Percentiles rank a stretch among this genome's conserved stretches.
These are phyloP conservation scores for Colletotrichum kahawae DNA, from an alignment of 2,329 filamentous ascomycete species.

Conservation along the genomic window DNA sequence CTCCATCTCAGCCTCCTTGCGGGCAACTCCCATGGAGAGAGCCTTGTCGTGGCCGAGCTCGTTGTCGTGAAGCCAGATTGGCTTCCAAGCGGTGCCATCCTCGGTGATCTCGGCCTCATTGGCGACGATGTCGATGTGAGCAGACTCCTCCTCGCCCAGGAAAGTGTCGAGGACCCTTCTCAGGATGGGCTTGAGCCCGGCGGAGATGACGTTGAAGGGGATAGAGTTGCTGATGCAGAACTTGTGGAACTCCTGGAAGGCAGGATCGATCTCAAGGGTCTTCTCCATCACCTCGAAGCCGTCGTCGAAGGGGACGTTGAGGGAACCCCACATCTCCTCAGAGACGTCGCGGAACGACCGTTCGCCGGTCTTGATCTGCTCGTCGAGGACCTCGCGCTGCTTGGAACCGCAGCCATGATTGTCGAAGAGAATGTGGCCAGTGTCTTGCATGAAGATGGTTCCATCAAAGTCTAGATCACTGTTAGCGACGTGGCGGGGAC, in stretches of 20 bases:
- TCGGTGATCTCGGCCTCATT: slow-evolving; percentile 67
- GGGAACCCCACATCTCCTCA: slow-evolving; percentile 73
- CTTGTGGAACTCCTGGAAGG: slow-evolving; percentile 67
- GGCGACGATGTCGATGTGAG: slow-evolving; percentile 69
- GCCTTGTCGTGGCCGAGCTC: slow-evolving; percentile 73
- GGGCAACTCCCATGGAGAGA: slow-evolving; percentile 65
- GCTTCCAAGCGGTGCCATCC: slow-evolving; percentile 67
- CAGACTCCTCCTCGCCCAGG: slow-evolving; percentile 63
- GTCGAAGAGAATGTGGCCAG: slow-evolving; percentile 72
- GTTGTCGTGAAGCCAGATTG: slow-evolving; percentile 70
- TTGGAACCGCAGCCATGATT: slow-evolving; percentile 65
- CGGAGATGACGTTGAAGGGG: slow-evolving; percentile 73
- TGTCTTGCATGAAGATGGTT: slow-evolving; percentile 76
- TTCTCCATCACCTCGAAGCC: slow-evolving; percentile 70
- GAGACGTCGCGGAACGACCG: slow-evolving; percentile 73
- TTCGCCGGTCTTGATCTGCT: slow-evolving; percentile 69
- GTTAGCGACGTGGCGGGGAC: slow-evolving; percentile 16
- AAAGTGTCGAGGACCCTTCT: slow-evolving; percentile 67
- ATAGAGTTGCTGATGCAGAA: slow-evolving; percentile 68
- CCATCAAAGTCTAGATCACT: slow-evolving; percentile 66
- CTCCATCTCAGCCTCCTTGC: slow-evolving; percentile 55
- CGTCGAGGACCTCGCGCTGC: slow-evolving; percentile 60
- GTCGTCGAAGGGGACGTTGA: slow-evolving; percentile 70
- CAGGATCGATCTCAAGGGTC: slow-evolving; percentile 65
- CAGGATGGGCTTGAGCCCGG: slow-evolving; percentile 69